These are phyloP conservation scores for Camelina neglecta DNA, from an alignment of 345 rosid genomes.

Conservation along the genomic window DNA sequence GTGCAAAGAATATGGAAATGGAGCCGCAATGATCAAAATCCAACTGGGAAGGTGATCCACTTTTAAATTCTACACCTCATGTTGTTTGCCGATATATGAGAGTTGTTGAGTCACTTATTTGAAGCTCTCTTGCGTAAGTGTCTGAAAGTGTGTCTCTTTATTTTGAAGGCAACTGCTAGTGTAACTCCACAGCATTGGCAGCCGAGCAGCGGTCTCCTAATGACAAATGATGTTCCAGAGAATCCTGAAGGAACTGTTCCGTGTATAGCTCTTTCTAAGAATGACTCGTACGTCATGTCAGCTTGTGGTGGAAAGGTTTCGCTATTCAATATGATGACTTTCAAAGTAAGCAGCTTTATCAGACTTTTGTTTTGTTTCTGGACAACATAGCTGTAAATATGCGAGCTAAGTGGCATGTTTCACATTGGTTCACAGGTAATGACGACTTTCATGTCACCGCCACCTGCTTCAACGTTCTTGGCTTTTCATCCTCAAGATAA, in stretches of 20 bases:
- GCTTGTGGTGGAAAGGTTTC: conserved; percentile 65
- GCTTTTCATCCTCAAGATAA: conserved; percentile 67
- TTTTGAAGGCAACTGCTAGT: conserved; percentile 67
- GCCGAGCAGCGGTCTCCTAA: conserved; percentile 73
- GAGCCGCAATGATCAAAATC: conserved; percentile 60
- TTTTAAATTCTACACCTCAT: not conserved
- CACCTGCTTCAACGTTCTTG: conserved; percentile 61
- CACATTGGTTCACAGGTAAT: conserved; percentile 51
- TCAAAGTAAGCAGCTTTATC: conserved; percentile 46
- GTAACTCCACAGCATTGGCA: conserved; percentile 76
- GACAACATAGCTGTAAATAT: not conserved
- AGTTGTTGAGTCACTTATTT: not conserved
- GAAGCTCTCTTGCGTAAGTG: not conserved
- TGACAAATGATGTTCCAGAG: conserved; percentile 75
- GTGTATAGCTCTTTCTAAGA: conserved; percentile 62
- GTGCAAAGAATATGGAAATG: conserved; percentile 64
- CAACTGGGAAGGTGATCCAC: conserved; percentile 54
- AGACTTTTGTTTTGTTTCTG: not conserved
- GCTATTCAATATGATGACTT: conserved; percentile 65
- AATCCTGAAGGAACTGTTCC: conserved; percentile 59
- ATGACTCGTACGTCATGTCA: conserved; percentile 67
- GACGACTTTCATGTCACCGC: conserved; percentile 66
- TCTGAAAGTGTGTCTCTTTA: conserved; percentile 1
- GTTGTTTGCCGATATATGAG: not conserved
- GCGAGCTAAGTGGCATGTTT: conserved; percentile 10